Evolutionary conservation across 2,329 filamentous ascomycete species (phyloP), one percentile per base, ranked within the genome.

Genomic region (Calcarisporium arbuscula): DNA sequence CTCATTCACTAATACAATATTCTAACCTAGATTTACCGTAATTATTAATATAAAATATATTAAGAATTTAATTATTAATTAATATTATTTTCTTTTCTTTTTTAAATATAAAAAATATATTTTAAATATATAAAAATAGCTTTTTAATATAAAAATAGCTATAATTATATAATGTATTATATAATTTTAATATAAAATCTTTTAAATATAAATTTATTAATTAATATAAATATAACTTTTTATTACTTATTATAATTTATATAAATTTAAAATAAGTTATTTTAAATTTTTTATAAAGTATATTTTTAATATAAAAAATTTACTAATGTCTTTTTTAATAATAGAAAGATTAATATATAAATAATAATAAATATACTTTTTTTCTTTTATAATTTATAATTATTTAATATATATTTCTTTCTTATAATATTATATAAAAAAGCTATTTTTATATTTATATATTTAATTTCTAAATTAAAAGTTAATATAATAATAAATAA

Each of bases 31-130:
- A n/a, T n/a, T n/a, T n/a, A n/a, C n/a, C n/a, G n/a, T n/a, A n/a
- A n/a, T n/a, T 32, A 16, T 32, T 28, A 32, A 26, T 32, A 35
- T 37, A 38, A 25, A 25, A n/a, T 38, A 38, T 32, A 20, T 28
- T 25, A 15, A 28, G 23, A 19, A 34, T 30, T 17, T 34, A 30
- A n/a, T 34, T 34, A 25, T 29, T 34, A 28, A 38, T 28, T n/a
- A n/a, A n/a, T n/a, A n/a, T n/a, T n/a, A n/a, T n/a, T n/a, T n/a
- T n/a, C n/a, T n/a, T n/a, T n/a, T n/a, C n/a, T n/a, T n/a, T n/a
- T n/a, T n/a, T n/a, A n/a, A n/a, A n/a, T n/a, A n/a, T n/a, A n/a
- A n/a, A n/a, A n/a, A n/a, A 25, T 25, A 9, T 25, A 25, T 25
- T 25, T 25, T 25, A 9, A 25, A 25, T 8, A 25, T 25, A 25